Percentiles rank a stretch among this genome's conserved stretches.
phyloP scores from a whole-genome alignment of 2,329 filamentous ascomycete species.

The Aspergillaceae sp. region DNA sequence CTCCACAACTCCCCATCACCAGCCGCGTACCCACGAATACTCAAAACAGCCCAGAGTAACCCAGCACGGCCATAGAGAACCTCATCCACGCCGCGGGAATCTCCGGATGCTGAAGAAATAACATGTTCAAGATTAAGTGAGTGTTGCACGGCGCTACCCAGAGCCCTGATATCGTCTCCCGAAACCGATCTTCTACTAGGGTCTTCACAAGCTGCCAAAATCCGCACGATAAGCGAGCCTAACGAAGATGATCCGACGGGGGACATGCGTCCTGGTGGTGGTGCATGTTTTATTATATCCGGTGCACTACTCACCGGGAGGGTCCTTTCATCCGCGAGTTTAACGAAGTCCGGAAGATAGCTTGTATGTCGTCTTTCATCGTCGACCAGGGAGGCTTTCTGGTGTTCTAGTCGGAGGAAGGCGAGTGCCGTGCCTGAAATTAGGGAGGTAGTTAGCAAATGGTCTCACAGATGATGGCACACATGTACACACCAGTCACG shows the following conservation, averaged over 20 bases:
- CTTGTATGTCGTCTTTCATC: neutral
- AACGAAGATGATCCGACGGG: slow-evolving; percentile 18
- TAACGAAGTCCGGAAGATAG: neutral
- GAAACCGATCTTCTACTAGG: slow-evolving; percentile 12
- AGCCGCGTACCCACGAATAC: slow-evolving; percentile 20
- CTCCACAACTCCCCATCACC: slow-evolving; percentile 12
- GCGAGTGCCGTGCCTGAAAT: neutral
- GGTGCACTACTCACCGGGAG: neutral
- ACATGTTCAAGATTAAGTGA: slow-evolving; percentile 22
- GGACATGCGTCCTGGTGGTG: neutral
- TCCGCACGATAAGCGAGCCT: slow-evolving; percentile 18
- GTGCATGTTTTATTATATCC: neutral
- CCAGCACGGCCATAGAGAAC: slow-evolving; percentile 32
- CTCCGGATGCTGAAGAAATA: slow-evolving; percentile 14
- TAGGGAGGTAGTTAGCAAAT: no score
- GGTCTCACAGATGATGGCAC: neutral
- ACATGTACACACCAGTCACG: neutral
- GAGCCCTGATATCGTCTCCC: slow-evolving; percentile 17
- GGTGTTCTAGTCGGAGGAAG: neutral
- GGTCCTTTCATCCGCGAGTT: neutral
- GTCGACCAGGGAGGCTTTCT: neutral
- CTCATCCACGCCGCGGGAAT: slow-evolving; percentile 30
- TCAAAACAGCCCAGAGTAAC: slow-evolving; percentile 28
- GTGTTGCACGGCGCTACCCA: slow-evolving; percentile 20
- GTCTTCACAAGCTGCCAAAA: slow-evolving; percentile 8